Conservation (phyloP, 2,329 filamentous ascomycete species). For the Aspergillus alliaceus region DNA sequence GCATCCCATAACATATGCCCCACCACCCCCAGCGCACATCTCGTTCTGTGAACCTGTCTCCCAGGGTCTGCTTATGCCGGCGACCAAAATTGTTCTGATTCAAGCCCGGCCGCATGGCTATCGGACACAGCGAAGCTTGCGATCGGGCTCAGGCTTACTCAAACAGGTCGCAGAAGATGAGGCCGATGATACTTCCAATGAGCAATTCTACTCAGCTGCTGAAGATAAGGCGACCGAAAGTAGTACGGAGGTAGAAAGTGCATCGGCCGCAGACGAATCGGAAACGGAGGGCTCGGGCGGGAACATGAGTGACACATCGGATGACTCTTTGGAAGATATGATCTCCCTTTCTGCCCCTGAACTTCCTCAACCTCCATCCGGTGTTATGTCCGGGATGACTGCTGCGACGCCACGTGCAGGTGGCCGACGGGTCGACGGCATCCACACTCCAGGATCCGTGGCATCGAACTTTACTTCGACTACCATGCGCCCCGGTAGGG, state of each 20-base stretch:
- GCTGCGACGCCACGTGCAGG: constrained; percentile 77
- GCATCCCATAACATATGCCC: constrained; percentile 83
- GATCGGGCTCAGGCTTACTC: constrained; percentile 53
- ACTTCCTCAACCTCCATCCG: constrained; percentile 73
- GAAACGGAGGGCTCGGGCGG: constrained; percentile 55
- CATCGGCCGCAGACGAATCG: constrained; percentile 59
- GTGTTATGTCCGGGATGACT: constrained; percentile 75
- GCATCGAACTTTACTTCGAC: constrained; percentile 85
- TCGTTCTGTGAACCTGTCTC: constrained; percentile 92
- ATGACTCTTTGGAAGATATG: constrained; percentile 90
- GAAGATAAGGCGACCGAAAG: constrained; percentile 64
- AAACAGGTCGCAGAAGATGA: constrained; percentile 60
- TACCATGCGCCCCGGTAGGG: constrained; percentile 72
- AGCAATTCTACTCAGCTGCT: constrained; percentile 89
- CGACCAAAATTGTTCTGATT: constrained; percentile 78
- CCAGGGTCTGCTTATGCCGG: constrained; percentile 75
- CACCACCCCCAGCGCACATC: constrained; percentile 81
- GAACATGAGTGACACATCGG: constrained; percentile 74
- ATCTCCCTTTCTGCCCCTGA: constrained; percentile 83
- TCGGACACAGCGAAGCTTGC: constrained; percentile 44
- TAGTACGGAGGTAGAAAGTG: constrained; percentile 51
- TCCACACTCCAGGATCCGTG: constrained; percentile 81
- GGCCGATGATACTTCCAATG: constrained; percentile 81
- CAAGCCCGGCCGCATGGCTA: constrained; percentile 51
- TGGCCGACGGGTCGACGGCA: constrained; percentile 69